Conservation (phyloP, 108 stramenopile species). For the Cyclotella baltica region DNA sequence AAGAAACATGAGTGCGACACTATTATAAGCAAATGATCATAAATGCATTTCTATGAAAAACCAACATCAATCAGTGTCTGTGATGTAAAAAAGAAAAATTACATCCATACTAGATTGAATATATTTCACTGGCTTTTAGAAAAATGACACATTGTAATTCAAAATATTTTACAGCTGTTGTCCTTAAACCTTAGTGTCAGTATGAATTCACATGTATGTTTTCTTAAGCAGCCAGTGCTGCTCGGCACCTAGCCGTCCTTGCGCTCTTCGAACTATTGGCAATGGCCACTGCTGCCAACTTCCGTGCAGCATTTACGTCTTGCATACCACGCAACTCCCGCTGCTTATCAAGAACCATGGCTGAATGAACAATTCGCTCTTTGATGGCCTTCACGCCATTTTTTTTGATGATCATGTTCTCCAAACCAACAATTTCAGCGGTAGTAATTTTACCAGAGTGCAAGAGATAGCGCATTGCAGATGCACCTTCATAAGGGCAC, state of each 20-base stretch:
- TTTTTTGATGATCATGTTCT: neutral
- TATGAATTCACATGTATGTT: no score
- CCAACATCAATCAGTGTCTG: no score
- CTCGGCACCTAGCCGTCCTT: neutral
- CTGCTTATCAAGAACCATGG: neutral
- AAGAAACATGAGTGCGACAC: no score
- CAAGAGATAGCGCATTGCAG: constrained; percentile 4
- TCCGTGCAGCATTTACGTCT: neutral
- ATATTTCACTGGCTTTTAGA: no score
- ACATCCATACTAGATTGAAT: no score
- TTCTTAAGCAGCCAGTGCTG: constrained; percentile 5
- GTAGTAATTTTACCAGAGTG: neutral
- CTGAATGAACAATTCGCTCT: neutral
- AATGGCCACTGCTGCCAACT: neutral
- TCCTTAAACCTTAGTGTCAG: no score
- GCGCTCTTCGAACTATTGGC: constrained; percentile 4
- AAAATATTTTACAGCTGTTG: no score
- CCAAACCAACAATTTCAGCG: constrained; percentile 5
- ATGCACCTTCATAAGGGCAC: neutral
- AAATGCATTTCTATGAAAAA: no score
- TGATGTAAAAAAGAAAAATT: no score
- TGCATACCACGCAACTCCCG: neutral
- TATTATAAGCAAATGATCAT: no score
- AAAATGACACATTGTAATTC: no score
- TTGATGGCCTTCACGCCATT: neutral